These are phyloP conservation scores for Trichoderma lentiforme DNA, from an alignment of 2,329 filamentous ascomycete species.

Conservation along the genomic window DNA sequence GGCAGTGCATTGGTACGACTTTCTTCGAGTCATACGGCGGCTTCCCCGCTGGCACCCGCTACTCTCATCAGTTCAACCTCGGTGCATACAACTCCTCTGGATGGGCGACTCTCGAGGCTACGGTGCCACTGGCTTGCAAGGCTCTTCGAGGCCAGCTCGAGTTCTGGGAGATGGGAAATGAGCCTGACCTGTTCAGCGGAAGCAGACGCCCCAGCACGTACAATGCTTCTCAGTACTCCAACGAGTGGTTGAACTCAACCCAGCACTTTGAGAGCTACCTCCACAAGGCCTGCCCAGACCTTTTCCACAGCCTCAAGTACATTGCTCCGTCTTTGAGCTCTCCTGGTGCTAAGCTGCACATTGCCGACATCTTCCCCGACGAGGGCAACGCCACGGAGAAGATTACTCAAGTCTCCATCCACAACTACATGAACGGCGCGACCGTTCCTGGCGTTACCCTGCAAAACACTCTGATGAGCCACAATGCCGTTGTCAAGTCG, in stretches of 20 bases:
- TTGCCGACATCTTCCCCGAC: slow-evolving; percentile 29
- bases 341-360: slow-evolving; percentile 18
- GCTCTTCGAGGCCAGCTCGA: slow-evolving; percentile 24
- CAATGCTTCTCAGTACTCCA: slow-evolving; percentile 19
- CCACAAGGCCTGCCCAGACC: slow-evolving; percentile 20
- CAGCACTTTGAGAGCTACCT: slow-evolving; percentile 21
- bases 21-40: slow-evolving; percentile 26
- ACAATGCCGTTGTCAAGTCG: slow-evolving; percentile 33
- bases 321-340: slow-evolving; percentile 23
- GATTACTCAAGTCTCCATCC: slow-evolving; percentile 24
- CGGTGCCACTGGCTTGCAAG: slow-evolving; percentile 25
- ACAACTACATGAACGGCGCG: slow-evolving; percentile 32
- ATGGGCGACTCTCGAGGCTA: slow-evolving; percentile 23
- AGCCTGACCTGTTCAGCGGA: slow-evolving; percentile 24
- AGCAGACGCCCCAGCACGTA: slow-evolving; percentile 22
- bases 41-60: slow-evolving; percentile 22
- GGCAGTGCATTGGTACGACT: slow-evolving; percentile 25
- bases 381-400: slow-evolving; percentile 27
- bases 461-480: slow-evolving; percentile 36
- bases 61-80: slow-evolving; percentile 27
- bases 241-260: slow-evolving; percentile 23
- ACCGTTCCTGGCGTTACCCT: slow-evolving; percentile 37
- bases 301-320: slow-evolving; percentile 19
- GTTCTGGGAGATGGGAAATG: slow-evolving; percentile 26
- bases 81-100: slow-evolving; percentile 25